Conservation (phyloP, 441 rosid genomes). For the Populus hybrid region DNA sequence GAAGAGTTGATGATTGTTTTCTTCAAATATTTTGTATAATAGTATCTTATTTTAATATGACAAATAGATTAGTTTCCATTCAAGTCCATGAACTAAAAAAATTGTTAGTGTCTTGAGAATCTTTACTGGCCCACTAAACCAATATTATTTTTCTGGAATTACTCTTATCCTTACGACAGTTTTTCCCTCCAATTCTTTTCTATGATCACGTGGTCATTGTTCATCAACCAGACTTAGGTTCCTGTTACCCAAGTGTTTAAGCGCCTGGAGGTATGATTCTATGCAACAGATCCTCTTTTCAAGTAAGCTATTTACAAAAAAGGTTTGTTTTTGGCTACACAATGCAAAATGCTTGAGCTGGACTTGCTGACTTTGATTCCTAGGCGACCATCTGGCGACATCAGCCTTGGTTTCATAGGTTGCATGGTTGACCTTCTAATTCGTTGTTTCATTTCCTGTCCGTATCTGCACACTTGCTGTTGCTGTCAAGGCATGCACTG, state of each 20-base stretch:
- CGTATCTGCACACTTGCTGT: no score
- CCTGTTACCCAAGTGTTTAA: not conserved
- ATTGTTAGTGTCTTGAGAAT: not conserved
- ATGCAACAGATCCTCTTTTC: not conserved
- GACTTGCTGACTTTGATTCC: not conserved
- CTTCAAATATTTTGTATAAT: constrained; percentile 14
- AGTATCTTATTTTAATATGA: constrained; percentile 12
- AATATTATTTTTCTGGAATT: not conserved
- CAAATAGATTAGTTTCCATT: constrained; percentile 16
- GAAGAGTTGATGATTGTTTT: constrained; percentile 11
- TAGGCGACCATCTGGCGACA: not conserved
- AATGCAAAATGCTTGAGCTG: no score
- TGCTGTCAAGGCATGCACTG: no score
- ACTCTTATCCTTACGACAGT: not conserved
- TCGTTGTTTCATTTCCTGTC: no score
- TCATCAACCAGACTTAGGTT: not conserved
- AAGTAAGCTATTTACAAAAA: not conserved
- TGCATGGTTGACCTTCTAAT: no score
- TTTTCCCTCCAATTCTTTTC: not conserved
- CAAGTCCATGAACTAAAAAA: constrained; percentile 10
- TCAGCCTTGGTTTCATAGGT: not conserved
- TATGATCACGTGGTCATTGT: not conserved
- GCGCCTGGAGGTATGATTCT: not conserved
- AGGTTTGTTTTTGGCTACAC: not conserved
- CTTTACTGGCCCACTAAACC: not conserved